Evolutionary conservation across 345 rosid genomes (phyloP).

Genomic region (Sonneratia alba): DNA sequence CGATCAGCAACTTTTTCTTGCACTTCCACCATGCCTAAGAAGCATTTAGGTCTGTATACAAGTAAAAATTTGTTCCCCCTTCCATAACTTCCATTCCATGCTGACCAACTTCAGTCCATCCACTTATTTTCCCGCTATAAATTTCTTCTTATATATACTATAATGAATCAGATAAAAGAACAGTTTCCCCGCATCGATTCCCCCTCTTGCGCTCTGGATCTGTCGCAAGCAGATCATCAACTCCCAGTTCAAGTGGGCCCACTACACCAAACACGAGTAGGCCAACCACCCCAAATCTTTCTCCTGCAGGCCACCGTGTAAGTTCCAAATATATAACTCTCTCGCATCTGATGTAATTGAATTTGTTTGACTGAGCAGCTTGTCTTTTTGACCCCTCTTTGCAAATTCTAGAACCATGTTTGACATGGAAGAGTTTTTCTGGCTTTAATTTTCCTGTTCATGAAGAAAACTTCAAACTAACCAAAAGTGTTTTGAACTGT

Average conservation of each 20-base stretch:
- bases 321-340: constrained; percentile 8
- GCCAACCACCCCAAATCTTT: constrained; percentile 48
- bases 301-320: constrained; percentile 45
- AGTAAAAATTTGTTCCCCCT: background rate
- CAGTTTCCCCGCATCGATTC: constrained; percentile 75
- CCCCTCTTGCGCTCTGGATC: constrained; percentile 80
- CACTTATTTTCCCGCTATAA: background rate
- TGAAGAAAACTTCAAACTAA: too few relatives aligned
- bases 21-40: constrained; percentile 51
- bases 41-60: constrained; percentile 44
- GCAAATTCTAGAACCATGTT: background rate
- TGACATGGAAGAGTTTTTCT: background rate
- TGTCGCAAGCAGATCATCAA: constrained; percentile 49
- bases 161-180: constrained; percentile 46
- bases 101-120: background rate
- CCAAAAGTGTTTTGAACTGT: too few relatives aligned
- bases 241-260: constrained; percentile 56
- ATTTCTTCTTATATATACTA: background rate
- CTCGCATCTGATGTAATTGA: background rate
- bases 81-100: background rate
- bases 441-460: background rate
- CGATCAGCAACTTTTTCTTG: constrained; percentile 71
- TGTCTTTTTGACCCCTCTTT: background rate
- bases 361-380: too few relatives aligned
- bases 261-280: constrained; percentile 35